Conservation (phyloP, 2,329 filamentous ascomycete genomes). For the Hyphodiscus sp. region DNA sequence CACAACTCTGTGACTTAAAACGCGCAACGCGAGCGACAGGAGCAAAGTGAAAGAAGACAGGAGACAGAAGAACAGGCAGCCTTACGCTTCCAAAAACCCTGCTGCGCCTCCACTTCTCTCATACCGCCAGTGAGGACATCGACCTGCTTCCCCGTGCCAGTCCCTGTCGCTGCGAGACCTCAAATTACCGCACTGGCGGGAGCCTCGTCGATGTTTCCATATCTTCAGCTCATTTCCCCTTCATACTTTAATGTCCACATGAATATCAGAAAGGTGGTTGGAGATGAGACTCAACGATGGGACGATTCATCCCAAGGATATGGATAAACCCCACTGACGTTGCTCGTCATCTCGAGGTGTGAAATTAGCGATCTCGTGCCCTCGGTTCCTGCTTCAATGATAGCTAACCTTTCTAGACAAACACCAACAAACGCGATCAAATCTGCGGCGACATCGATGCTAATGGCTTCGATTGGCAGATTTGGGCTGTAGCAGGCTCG, state of each 20-base stretch:
- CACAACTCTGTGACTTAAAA: background rate
- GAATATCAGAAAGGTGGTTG: background rate
- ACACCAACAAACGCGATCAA: slow-evolving; percentile 2
- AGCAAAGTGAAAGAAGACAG: no score
- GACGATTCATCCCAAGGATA: background rate
- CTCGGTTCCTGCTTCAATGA: background rate
- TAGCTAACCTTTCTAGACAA: background rate
- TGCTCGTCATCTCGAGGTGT: slow-evolving; percentile 1
- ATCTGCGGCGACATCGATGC: slow-evolving; percentile 7
- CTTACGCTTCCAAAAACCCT: background rate
- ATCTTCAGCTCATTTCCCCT: background rate
- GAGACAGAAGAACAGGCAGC: background rate
- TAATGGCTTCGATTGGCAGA: slow-evolving; percentile 2
- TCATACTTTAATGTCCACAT: background rate
- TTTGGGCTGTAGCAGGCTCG: slow-evolving; percentile 59
- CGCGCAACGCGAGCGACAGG: background rate
- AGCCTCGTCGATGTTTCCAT: background rate
- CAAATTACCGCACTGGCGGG: background rate
- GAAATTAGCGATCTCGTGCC: background rate
- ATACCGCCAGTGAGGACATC: background rate
- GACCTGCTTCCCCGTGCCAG: background rate
- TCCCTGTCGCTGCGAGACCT: background rate
- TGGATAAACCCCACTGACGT: slow-evolving; percentile 3
- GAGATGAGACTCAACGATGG: background rate
- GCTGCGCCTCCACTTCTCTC: background rate